These are phyloP conservation scores for Aphanocladium album DNA, from an alignment of 2,329 filamentous ascomycete species.

Conservation along the genomic window DNA sequence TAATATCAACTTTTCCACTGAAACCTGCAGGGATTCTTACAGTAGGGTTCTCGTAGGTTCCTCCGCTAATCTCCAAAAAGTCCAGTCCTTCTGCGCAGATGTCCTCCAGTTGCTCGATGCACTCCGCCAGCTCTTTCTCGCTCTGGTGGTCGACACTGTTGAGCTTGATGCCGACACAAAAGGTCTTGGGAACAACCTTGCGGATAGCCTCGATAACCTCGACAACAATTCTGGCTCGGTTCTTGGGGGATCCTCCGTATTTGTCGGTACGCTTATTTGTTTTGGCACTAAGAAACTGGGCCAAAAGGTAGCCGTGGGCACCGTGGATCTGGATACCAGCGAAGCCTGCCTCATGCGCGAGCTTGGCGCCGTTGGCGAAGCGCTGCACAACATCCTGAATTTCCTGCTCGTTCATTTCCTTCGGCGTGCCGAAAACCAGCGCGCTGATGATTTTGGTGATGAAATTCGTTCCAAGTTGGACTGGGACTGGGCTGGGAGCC, in stretches of 20 bases:
- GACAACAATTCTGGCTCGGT: slow-evolving; percentile 44
- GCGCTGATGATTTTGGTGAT: slow-evolving; percentile 27
- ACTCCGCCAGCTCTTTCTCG: slow-evolving; percentile 41
- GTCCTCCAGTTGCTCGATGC: slow-evolving; percentile 52
- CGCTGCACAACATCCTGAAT: slow-evolving; percentile 48
- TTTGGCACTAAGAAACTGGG: slow-evolving; percentile 48
- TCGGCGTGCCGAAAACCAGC: slow-evolving; percentile 47
- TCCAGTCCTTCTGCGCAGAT: slow-evolving; percentile 50
- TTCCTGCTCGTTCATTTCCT: slow-evolving; percentile 50
- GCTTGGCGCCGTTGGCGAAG: slow-evolving; percentile 48
- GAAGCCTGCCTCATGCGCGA: slow-evolving; percentile 42
- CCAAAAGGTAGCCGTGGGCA: slow-evolving; percentile 53
- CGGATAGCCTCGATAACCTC: slow-evolving; percentile 45
- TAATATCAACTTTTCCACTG: background rate
- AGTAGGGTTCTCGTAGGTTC: slow-evolving; percentile 49
- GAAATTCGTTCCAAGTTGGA: slow-evolving; percentile 36
- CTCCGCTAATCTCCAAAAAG: slow-evolving; percentile 64
- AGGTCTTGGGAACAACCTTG: slow-evolving; percentile 30
- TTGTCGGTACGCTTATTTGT: slow-evolving; percentile 48
- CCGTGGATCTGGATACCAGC: slow-evolving; percentile 42
- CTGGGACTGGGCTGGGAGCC: slow-evolving; percentile 37
- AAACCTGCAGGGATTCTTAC: slow-evolving; percentile 25
- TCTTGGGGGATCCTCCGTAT: slow-evolving; percentile 49
- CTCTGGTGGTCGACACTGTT: slow-evolving; percentile 54
- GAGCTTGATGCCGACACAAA: slow-evolving; percentile 50